Base-by-base conservation (phyloP, 1,139 yeast genomes). In the Meyerozyma sp. region DNA sequence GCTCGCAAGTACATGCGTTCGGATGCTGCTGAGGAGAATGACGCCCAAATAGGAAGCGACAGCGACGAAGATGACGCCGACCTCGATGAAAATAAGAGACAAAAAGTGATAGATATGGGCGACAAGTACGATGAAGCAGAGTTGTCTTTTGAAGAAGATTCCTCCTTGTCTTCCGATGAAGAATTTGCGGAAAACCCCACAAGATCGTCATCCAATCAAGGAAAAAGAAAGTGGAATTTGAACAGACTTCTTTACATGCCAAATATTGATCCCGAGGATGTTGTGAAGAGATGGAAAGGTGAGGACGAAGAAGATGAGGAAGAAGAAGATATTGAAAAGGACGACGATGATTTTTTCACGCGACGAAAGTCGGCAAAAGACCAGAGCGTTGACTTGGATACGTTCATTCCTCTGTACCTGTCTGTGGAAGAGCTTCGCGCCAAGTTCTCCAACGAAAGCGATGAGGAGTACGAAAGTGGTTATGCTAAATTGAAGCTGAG, bases 201-300 rank as follows among this genome's bases (percentile, higher is more conserved):
- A 4, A 59, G 79, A 27, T 85, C 85, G 3, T 57, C 25, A 8
- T 10, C 37, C 2, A 56, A 65, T 32, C 52, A 68, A 26, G 70
- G 71, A 2, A 55, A 67, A 63, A 62, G 79, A 71, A 66, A 70
- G 48, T 87, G 95, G 91, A 87, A 93, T 60, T 79, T 93, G 48
- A 82, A 85, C 55, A 88, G 86, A 58, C 68, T 93, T 44, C 68
- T 93, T 9, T 93, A 93, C 60, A 73, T 85, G 79, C 80, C 82
- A 44, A 85, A 86, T 52, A 69, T 89, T 36, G 78, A 82, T 8
- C 93, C 97, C 0, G 69, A 68, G 0, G 95, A 87, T 44, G 96
- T 80, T 25, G 68, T 91, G 40, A 71, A 68, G 40, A 78, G 93
- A 61, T 91, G 97, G 96, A 81, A 62, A 51, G 68, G 74, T 28